A percentile compares a stretch with the other conserved stretches of the same genome.
phyloP scores from a whole-genome alignment of 352 stramenopile species.

The Globisporangium emineosum region DNA sequence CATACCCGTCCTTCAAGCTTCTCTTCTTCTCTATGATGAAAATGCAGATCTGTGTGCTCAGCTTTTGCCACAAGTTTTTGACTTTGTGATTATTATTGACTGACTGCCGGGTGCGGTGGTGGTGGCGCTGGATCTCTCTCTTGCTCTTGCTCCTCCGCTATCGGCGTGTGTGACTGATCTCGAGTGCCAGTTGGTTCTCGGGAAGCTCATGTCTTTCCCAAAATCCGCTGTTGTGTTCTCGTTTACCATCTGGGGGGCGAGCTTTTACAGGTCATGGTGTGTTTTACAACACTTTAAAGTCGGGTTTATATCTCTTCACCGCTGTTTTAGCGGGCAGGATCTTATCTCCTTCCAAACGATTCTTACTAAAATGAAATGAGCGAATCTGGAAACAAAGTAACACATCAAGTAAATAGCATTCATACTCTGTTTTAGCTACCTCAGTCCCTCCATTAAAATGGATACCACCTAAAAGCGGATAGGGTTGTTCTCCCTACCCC shows the following conservation, averaged over 20 bases:
- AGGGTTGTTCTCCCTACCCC: neutral
- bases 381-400: too few relatives aligned
- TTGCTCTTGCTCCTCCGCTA: neutral
- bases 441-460: neutral
- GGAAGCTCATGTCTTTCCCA: conserved; percentile 1
- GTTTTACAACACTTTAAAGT: neutral
- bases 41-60: too few relatives aligned
- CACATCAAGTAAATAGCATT: neutral
- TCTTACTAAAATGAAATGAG: too few relatives aligned
- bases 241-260: neutral
- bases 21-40: too few relatives aligned
- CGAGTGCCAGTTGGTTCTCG: neutral
- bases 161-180: neutral
- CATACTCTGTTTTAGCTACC: neutral
- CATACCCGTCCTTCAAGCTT: too few relatives aligned
- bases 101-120: neutral
- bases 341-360: neutral
- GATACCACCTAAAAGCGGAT: neutral
- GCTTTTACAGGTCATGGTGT: neutral
- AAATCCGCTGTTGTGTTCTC: conserved; percentile 5
- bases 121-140: neutral
- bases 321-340: neutral
- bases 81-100: neutral
- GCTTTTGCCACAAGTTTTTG: too few relatives aligned
- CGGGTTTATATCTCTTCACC: neutral